Conservation (phyloP, 2,329 filamentous ascomycete species). For the Aspergillus sp. region DNA sequence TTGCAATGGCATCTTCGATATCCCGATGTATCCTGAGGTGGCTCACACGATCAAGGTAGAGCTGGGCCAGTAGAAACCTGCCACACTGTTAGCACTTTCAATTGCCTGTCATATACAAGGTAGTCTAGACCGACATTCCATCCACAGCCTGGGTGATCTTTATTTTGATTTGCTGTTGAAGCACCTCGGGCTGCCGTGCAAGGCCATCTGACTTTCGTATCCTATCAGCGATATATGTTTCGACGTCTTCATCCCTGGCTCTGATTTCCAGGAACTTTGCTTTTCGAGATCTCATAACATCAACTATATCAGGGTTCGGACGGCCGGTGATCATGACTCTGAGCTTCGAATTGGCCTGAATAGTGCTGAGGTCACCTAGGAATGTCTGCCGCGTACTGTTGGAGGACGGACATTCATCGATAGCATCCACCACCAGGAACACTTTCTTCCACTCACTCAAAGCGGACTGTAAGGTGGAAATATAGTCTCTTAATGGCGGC, state of each 20-base stretch:
- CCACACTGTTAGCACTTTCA: not conserved
- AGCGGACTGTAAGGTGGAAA: not conserved
- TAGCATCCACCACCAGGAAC: not conserved
- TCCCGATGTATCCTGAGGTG: not conserved
- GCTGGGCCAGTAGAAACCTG: not conserved
- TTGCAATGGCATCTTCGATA: not conserved
- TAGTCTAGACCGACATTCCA: not conserved
- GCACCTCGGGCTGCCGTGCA: not conserved
- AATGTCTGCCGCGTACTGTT: not conserved
- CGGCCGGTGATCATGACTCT: not conserved
- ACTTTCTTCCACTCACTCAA: not conserved
- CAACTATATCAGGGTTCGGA: not conserved
- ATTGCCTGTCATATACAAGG: accelerated
- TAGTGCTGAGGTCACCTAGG: not conserved
- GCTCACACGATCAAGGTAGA: not conserved
- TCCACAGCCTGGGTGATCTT: not conserved
- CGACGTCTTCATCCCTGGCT: not conserved
- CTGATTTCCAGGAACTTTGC: not conserved
- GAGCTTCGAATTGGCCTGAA: not conserved
- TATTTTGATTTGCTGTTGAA: not conserved
- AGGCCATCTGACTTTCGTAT: not conserved
- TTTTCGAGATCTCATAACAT: accelerated
- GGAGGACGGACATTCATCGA: not conserved
- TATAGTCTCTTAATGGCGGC: not conserved
- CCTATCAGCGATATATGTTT: not conserved